Evolutionary conservation across 2,329 filamentous ascomycete species (phyloP).

Genomic region (Xylariaceae sp.): DNA sequence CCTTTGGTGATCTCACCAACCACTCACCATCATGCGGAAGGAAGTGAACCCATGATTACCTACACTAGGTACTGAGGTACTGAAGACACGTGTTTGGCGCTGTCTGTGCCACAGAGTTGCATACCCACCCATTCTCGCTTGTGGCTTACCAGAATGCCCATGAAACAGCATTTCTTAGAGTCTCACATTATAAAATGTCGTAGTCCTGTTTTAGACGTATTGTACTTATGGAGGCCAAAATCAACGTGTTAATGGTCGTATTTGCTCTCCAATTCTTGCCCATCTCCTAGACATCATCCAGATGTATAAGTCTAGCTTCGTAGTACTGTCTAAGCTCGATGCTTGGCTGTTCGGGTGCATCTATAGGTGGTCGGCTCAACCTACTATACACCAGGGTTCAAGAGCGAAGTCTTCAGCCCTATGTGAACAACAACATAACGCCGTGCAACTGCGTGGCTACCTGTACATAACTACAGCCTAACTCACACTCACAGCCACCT

Average conservation of each 20-base stretch:
- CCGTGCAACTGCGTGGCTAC: constrained; percentile 9
- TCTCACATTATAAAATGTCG: constrained; percentile 8
- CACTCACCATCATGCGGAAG: neutral
- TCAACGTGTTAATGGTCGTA: neutral
- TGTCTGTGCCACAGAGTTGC: constrained; percentile 18
- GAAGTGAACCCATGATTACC: neutral
- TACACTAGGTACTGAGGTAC: neutral
- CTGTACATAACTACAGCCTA: constrained; percentile 3
- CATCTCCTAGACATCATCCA: neutral
- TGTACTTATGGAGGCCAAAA: constrained; percentile 4
- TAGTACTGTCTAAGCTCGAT: neutral
- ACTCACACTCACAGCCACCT: constrained; percentile 37
- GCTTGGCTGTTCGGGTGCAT: neutral
- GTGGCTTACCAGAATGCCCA: constrained; percentile 11
- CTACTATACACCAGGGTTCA: neutral
- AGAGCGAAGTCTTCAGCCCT: constrained; percentile 32
- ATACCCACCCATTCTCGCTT: neutral
- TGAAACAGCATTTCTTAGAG: constrained; percentile 14
- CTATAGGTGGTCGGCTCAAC: neutral
- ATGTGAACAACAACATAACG: constrained; percentile 21
- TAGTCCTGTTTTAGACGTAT: constrained; percentile 23
- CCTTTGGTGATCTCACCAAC: neutral
- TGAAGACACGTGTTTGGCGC: constrained; percentile 26
- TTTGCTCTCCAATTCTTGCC: neutral
- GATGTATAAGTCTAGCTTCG: neutral